Evolutionary conservation across 257 asterid species (phyloP).

Genomic region (Ophiorrhiza pumila): DNA sequence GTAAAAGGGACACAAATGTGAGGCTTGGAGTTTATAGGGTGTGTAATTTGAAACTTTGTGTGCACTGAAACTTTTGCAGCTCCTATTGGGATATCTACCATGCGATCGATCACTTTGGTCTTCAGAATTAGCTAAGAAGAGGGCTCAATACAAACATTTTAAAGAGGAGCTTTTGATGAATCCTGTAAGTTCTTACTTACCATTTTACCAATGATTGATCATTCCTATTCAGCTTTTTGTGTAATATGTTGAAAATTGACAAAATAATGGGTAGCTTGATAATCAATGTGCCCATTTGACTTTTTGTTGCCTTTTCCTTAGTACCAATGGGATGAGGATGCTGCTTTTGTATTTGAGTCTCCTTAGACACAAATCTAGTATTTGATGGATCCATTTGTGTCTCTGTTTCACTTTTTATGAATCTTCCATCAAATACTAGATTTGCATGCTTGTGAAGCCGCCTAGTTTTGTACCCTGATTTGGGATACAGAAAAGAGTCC

Average conservation of each 20-base stretch:
- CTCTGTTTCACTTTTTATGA: background rate
- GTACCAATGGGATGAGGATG: background rate
- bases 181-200: conserved; percentile 66
- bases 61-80: conserved; percentile 42
- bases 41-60: conserved; percentile 3
- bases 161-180: conserved; percentile 92
- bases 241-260: background rate
- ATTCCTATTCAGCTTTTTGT: background rate
- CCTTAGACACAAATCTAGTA: too few species aligned
- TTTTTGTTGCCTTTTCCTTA: background rate
- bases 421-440: background rate
- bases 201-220: conserved; percentile 7
- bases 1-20: background rate
- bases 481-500: background rate
- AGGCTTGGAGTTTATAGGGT: background rate
- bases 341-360: background rate
- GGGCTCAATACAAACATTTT: conserved; percentile 76
- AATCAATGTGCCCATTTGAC: background rate
- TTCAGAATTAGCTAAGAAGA: conserved; percentile 74
- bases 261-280: background rate
- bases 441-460: background rate
- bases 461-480: background rate
- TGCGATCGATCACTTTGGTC: conserved; percentile 78
- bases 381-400: background rate
- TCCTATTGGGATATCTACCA: conserved; percentile 82